phyloP scores from a whole-genome alignment of 257 asterid species.

The Avicennia marina region DNA sequence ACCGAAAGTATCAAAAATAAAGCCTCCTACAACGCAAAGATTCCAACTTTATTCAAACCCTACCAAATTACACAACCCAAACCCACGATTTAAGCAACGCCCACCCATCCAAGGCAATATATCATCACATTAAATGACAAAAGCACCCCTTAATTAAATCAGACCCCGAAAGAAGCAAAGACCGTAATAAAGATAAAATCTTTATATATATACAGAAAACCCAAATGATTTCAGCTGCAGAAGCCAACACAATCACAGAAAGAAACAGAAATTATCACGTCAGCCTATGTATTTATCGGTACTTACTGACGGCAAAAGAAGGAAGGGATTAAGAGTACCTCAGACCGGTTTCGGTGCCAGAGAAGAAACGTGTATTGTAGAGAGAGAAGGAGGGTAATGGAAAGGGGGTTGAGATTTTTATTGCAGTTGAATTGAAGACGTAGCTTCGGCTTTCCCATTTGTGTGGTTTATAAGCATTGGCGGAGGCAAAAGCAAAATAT shows the following conservation, averaged over 20 bases:
- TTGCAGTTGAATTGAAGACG: slow-evolving; percentile 20
- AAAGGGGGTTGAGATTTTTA: slow-evolving; percentile 18
- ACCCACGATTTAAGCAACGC: slow-evolving; percentile 22
- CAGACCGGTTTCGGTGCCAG: slow-evolving; percentile 22
- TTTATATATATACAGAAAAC: slow-evolving; percentile 17
- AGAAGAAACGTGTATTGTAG: slow-evolving; percentile 1
- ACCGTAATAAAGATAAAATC: background rate
- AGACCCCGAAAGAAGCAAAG: slow-evolving; percentile 25
- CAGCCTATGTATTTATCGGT: background rate
- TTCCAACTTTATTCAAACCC: slow-evolving; percentile 45
- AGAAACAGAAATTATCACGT: too few species aligned
- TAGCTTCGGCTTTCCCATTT: slow-evolving; percentile 19
- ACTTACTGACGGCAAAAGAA: slow-evolving; percentile 20
- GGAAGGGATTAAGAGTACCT: slow-evolving; percentile 19
- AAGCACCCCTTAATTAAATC: slow-evolving; percentile 18
- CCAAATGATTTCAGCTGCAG: slow-evolving; percentile 18
- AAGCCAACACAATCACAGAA: slow-evolving; percentile 8
- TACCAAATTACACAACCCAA: slow-evolving; percentile 30
- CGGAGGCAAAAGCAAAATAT: background rate
- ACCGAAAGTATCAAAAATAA: slow-evolving; percentile 9
- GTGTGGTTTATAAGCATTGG: slow-evolving; percentile 37
- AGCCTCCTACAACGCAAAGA: slow-evolving; percentile 23
- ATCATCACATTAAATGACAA: background rate
- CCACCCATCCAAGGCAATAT: slow-evolving; percentile 26
- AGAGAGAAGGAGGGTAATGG: background rate